Evolutionary conservation across 768 basidiomycete species (phyloP), one percentile per base, ranked within the genome.

Genomic region (Suillus bovinus): DNA sequence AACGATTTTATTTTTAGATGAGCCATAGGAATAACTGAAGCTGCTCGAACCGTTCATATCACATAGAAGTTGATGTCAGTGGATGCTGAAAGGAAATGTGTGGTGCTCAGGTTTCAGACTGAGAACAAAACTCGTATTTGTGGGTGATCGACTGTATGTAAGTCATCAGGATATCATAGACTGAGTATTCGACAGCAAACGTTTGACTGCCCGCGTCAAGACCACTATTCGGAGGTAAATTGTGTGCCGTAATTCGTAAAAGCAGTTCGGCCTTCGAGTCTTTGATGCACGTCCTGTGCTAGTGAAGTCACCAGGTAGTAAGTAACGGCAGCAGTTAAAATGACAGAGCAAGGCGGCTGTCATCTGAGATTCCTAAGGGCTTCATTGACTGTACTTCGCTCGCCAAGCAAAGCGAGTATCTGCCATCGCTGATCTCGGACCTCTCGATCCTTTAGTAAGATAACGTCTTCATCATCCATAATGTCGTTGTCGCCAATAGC

Each of bases 391-490:
- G 88, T 83, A 70, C 90, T 92, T 62, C 91, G 76, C 69, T 93
- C 87, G 10, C 82, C 84, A 16, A 93, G 79, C 29, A 93, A 75
- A 55, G 91, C 90, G 66, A 93, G 81, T 38, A 91, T 82, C 70
- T 93, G 91, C 89, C 89, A 91, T 44, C 86, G 77, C 63, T 86
- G 84, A 74, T 92, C 89, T 55, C 82, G 77, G 20, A 86, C 83
- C 64, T 90, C 87, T 24, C 85, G 78, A 65, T 88, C 84, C 70
- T 86, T 86, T 47, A 89, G 74, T 17, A 87, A 69, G 5, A 76
- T 71, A 27, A 82, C 70, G 60, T 86, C 81, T 63, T 82, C 80
- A 54, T 82, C 80, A 27, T 83, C 70, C 36, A 74, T 67, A 20
- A 69, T 64, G 33, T 84, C 82, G 34, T 82, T 81, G 31, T 83